Base-by-base conservation (phyloP, 164 flowering plant species). In the Kalanchoe fedtschenkoi region DNA sequence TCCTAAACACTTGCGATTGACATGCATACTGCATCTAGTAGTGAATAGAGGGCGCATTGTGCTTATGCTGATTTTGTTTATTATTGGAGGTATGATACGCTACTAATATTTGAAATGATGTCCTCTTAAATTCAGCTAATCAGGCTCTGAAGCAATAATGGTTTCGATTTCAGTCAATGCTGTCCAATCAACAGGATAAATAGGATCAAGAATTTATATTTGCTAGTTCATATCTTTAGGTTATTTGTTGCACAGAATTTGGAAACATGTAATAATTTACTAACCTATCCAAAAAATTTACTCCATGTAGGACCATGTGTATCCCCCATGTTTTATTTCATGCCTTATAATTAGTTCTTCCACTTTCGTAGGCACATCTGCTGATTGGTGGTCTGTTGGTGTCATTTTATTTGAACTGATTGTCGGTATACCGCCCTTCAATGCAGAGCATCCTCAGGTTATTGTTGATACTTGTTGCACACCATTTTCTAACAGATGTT, bases 381-480 rank as follows among this genome's bases (percentile, higher is more conserved):
- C 97, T 6, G 99, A 93, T 84, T 93, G 99, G 99, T 93, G 99
- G 99, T 93, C 99, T 72, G 96, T 93, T 42, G 99, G 99, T 41
- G 84, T 93, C 72, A 90, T 93, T 67, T 79, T 93, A 41, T 93
- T 93, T 77, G 99, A 93, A 72, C 64, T 93, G 64, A 81, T 93
- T 72, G 93, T 93, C 62, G 99, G 99, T 13, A 88, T 93, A 69
- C 99, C 99, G 33, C 99, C 99, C 56, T 93, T 93, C 75, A 95
- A 95, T 69, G 99, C 99, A 19, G 97, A 88, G 66, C 99, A 88
- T 82, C 99, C 99, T 63, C 96, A 95, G 96, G 99, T 95, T 53
- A 62, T 8, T 53, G 24, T 58, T 47, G 32, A 28, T 24, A 16
- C 43, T 32, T 33, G 32, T 6, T 37, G 7, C 38, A 17, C 38